phyloP scores from a whole-genome alignment of 2,329 filamentous ascomycete species.

The Trichoderma pleuroti region DNA sequence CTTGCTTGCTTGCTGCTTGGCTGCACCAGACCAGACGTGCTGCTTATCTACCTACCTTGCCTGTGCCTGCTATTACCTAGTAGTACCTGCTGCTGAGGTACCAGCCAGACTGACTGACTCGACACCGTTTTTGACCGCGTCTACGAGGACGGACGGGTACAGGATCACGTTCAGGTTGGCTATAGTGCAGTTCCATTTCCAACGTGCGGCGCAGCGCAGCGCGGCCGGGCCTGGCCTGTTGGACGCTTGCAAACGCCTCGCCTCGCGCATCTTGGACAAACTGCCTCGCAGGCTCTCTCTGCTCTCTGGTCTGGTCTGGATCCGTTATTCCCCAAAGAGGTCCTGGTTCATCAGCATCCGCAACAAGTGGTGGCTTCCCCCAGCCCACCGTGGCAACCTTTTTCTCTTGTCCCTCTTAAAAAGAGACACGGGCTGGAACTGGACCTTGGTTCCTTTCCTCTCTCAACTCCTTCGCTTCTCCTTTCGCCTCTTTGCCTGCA shows the following conservation, averaged over 20 bases:
- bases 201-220: constrained; percentile 10
- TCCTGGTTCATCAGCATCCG: not conserved
- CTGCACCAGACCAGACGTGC: too few relatives aligned
- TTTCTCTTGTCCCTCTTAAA: not conserved
- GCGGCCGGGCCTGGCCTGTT: too few relatives aligned
- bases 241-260: constrained; percentile 6
- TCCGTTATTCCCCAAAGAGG: not conserved
- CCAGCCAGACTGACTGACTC: not conserved
- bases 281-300: constrained; percentile 15
- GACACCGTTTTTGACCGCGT: not conserved
- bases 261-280: not conserved
- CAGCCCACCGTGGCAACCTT: constrained; percentile 17
- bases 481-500: not conserved
- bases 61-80: not conserved
- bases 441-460: not conserved
- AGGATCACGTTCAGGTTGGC: not conserved
- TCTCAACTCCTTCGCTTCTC: not conserved
- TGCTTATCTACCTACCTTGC: not conserved
- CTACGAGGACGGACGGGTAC: not conserved
- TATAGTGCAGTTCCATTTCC: not conserved
- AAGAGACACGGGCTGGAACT: not conserved
- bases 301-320: not conserved
- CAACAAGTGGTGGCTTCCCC: constrained; percentile 11
- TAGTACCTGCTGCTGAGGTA: not conserved
- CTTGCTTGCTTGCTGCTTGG: not conserved